A percentile compares a stretch with the other conserved stretches of the same genome.
These are phyloP conservation scores for Phlebopus sp. DNA, from an alignment of 1,284 basidiomycete genomes.

Conservation along the genomic window DNA sequence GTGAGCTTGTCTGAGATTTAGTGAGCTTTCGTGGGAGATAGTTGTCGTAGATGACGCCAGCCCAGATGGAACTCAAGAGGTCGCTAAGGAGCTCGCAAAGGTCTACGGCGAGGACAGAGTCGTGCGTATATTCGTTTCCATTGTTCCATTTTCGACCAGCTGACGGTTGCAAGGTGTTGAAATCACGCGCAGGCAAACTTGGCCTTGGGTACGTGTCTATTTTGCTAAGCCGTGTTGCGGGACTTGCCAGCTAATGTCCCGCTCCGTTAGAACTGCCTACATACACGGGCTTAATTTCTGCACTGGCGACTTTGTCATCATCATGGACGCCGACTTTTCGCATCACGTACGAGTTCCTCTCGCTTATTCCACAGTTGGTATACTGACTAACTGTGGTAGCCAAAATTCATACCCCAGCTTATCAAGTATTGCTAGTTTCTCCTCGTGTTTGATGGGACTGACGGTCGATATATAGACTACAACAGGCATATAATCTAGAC, in stretches of 20 bases:
- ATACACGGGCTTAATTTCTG: constrained; percentile 88
- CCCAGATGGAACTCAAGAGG: constrained; percentile 88
- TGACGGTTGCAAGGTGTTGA: constrained; percentile 55
- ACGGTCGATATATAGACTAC: constrained; percentile 49
- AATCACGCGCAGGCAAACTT: constrained; percentile 84
- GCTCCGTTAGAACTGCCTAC: constrained; percentile 74
- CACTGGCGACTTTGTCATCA: constrained; percentile 91
- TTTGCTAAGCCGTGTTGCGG: not conserved
- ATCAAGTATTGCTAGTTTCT: constrained; percentile 53
- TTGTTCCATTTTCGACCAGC: not conserved
- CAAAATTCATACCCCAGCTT: constrained; percentile 88
- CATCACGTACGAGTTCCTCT: constrained; percentile 68
- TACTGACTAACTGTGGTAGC: constrained; percentile 42
- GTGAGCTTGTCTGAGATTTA: constrained; percentile 24
- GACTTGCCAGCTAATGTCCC: constrained; percentile 3
- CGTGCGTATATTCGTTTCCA: constrained; percentile 40
- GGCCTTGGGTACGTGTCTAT: constrained; percentile 67
- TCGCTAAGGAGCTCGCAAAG: constrained; percentile 72
- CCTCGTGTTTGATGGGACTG: not conserved
- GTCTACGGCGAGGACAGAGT: constrained; percentile 85
- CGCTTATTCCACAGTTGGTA: not conserved
- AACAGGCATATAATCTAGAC: constrained; percentile 79
- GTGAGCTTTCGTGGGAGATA: constrained; percentile 74
- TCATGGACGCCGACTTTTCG: constrained; percentile 96
- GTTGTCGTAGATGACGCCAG: constrained; percentile 90